Evolutionary conservation across 2,329 filamentous ascomycete genomes (phyloP).

Genomic region (Penicillium thymicola): DNA sequence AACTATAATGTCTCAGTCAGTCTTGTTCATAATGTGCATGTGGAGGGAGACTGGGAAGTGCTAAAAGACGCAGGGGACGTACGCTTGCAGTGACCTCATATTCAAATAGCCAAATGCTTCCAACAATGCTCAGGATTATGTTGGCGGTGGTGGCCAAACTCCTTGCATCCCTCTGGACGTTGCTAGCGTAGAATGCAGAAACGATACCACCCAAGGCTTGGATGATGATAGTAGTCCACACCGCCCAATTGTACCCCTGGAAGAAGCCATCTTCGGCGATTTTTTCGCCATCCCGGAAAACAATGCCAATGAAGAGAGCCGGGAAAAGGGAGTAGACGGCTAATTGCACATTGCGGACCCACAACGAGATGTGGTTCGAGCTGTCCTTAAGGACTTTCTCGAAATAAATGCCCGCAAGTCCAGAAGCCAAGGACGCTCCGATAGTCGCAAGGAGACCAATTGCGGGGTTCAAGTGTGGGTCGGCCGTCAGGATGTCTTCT

Average conservation of each 20-base stretch:
- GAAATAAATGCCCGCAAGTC: conserved; percentile 67
- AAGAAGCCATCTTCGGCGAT: conserved; percentile 88
- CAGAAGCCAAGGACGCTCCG: conserved; percentile 73
- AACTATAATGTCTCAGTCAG: conserved; percentile 57
- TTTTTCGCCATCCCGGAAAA: conserved; percentile 80
- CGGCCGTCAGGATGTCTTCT: conserved; percentile 53
- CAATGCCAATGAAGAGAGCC: conserved; percentile 77
- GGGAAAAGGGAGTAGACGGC: conserved; percentile 93
- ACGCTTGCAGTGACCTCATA: conserved; percentile 71
- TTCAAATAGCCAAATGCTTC: conserved; percentile 81
- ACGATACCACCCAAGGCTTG: conserved; percentile 83
- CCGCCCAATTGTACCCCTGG: conserved; percentile 86
- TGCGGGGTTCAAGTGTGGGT: conserved; percentile 68
- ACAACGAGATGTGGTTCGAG: conserved; percentile 71
- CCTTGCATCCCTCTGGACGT: conserved; percentile 86
- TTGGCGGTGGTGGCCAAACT: conserved; percentile 92
- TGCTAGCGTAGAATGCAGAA: conserved; percentile 76
- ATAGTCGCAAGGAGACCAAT: conserved; percentile 77
- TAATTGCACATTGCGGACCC: conserved; percentile 92
- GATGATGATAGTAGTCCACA: conserved; percentile 79
- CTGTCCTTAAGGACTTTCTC: conserved; percentile 88
- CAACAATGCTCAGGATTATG: conserved; percentile 80
- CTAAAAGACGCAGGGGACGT: conserved; percentile 39
- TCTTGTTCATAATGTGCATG: background rate
- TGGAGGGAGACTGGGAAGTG: background rate